phyloP scores from a whole-genome alignment of 805 yeast species.

The Hanseniaspora mollemarum region DNA sequence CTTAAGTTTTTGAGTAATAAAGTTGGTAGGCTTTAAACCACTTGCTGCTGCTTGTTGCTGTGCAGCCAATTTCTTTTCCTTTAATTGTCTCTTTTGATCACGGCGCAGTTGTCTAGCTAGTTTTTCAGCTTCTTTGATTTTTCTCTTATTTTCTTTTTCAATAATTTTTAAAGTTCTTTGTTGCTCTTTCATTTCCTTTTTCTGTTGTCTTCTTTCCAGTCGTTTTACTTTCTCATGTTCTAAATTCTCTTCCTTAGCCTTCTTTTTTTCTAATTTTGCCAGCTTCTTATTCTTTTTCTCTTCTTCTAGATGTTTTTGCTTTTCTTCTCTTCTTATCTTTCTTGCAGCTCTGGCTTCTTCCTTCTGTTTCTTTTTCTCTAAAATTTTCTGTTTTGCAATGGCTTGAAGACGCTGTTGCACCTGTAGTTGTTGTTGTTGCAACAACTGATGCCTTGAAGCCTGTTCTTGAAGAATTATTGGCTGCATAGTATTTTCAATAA shows the following conservation, averaged over 20 bases:
- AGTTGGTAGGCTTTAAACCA: neutral
- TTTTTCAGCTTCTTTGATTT: conserved; percentile 1
- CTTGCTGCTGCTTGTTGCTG: neutral
- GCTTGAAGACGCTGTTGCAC: conserved; percentile 3
- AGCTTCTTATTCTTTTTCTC: conserved; percentile 1
- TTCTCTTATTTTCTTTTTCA: conserved; percentile 8
- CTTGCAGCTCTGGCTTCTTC: conserved; percentile 1
- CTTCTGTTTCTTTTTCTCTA: neutral
- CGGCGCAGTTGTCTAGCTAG: neutral
- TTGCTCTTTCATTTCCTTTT: neutral
- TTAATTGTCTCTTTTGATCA: neutral
- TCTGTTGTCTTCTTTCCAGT: neutral
- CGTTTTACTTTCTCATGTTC: neutral
- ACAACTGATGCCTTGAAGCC: neutral
- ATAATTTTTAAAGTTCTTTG: conserved; percentile 1
- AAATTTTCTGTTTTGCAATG: neutral
- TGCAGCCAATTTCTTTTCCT: neutral
- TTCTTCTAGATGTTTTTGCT: neutral
- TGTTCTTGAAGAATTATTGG: neutral
- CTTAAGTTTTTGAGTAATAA: neutral
- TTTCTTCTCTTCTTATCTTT: conserved; percentile 1
- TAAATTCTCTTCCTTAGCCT: neutral
- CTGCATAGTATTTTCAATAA: conserved; percentile 5
- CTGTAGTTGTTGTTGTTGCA: neutral
- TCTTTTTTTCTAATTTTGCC: conserved; percentile 1